Conservation (phyloP, 2,329 filamentous ascomycete species). For the Trichophyton benhamiae region DNA sequence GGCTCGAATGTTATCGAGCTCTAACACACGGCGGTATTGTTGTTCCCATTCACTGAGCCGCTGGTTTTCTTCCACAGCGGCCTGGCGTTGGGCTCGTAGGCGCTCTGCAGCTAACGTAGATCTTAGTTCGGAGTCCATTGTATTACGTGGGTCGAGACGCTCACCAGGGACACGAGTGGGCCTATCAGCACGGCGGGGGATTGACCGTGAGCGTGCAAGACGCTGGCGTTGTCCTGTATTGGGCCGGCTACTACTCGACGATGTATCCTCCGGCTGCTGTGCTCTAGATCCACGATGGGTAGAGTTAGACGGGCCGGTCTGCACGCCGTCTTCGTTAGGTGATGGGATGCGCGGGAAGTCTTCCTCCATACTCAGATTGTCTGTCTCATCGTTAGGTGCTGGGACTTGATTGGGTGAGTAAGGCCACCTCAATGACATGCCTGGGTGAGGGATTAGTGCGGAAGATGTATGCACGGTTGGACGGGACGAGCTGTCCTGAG, state of each 20-base stretch:
- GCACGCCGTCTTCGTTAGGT: conserved; percentile 8
- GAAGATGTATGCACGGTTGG: conserved; percentile 11
- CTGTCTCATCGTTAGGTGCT: background rate
- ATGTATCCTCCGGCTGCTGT: background rate
- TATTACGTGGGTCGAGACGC: conserved; percentile 19
- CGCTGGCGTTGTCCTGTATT: conserved; percentile 16
- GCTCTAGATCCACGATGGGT: background rate
- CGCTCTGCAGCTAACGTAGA: conserved; percentile 30
- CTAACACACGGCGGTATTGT: conserved; percentile 24
- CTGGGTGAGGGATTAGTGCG: conserved; percentile 21
- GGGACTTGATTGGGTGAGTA: conserved; percentile 30
- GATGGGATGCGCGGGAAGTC: conserved; percentile 16
- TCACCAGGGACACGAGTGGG: conserved; percentile 17
- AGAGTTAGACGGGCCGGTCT: background rate
- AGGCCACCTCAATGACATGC: conserved; percentile 28
- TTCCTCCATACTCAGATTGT: background rate
- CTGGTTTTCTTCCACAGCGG: conserved; percentile 24
- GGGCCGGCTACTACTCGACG: background rate
- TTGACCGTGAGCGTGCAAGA: conserved; percentile 25
- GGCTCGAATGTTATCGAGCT: conserved; percentile 26
- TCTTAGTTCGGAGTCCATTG: conserved; percentile 22
- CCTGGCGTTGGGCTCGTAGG: conserved; percentile 27
- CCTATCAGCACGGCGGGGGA: conserved; percentile 23
- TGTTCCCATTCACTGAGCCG: conserved; percentile 21
- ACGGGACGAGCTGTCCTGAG: conserved; percentile 21